A percentile compares a stretch with the other conserved stretches of the same genome.
Evolutionary conservation across 2,329 filamentous ascomycete species (phyloP).

Genomic region (Nannizzia gypsea): DNA sequence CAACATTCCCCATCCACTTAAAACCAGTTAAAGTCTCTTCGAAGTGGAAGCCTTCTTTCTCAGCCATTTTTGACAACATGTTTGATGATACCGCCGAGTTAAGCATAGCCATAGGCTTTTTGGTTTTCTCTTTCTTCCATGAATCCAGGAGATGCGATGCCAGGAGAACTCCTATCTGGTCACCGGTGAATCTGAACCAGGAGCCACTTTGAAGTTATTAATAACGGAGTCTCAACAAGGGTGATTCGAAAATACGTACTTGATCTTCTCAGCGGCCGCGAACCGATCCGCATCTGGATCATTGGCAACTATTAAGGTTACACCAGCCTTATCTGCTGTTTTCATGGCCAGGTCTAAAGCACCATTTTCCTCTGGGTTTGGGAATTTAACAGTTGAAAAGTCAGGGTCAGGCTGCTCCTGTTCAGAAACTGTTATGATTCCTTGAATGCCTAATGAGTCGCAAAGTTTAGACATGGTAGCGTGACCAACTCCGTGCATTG

Average conservation of each 20-base stretch:
- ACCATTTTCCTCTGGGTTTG: slow-evolving; percentile 54
- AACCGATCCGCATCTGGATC: slow-evolving; percentile 56
- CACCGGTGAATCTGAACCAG: slow-evolving; percentile 54
- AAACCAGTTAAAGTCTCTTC: slow-evolving; percentile 54
- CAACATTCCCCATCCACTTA: slow-evolving; percentile 55
- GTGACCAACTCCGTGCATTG: slow-evolving; percentile 31
- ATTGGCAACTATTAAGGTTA: slow-evolving; percentile 47
- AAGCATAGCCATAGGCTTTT: slow-evolving; percentile 41
- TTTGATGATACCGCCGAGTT: slow-evolving; percentile 52
- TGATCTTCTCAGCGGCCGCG: slow-evolving; percentile 47
- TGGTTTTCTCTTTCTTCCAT: slow-evolving; percentile 20
- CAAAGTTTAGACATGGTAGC: slow-evolving; percentile 26
- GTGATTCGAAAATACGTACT: slow-evolving; percentile 21
- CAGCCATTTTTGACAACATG: slow-evolving; percentile 49
- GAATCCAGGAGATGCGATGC: slow-evolving; percentile 46
- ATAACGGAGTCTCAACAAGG: neutral
- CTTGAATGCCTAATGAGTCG: slow-evolving; percentile 22
- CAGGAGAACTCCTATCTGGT: slow-evolving; percentile 51
- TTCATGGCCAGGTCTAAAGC: slow-evolving; percentile 49
- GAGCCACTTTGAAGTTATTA: slow-evolving; percentile 26
- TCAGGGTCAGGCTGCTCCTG: slow-evolving; percentile 50
- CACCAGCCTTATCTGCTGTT: slow-evolving; percentile 40
- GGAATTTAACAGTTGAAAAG: slow-evolving; percentile 53
- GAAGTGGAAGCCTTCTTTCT: slow-evolving; percentile 44
- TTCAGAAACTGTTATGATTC: slow-evolving; percentile 27